Base-by-base conservation (phyloP, 495 filamentous ascomycete genomes). In the Elaphomyces granulatus region DNA sequence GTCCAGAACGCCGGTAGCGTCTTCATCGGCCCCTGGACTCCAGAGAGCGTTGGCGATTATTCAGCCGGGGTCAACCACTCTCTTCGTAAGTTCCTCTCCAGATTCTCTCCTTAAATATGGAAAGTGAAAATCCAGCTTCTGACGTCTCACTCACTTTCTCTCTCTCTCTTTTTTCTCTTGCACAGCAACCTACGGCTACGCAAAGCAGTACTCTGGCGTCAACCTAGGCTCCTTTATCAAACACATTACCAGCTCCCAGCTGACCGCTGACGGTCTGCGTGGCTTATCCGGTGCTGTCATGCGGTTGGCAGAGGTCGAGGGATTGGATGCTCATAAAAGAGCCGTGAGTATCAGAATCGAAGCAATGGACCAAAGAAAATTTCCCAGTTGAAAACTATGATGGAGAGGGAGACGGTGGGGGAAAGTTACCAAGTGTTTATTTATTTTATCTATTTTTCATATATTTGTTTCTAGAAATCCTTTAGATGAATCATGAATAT, bases 1-100 rank as follows among this genome's bases (percentile, higher is more conserved):
- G 87, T 98, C n/a, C 66, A 86, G 64, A 93, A 96, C 45, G 90
- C 90, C 7, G 90, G 90, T 1, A 92, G 83, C 56, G 86, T 98
- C 10, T 98, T 98, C 55, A 76, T 95, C 37, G 90, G 90, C 3
- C 68, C 77, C 39, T 98, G 90, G 90, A 95, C 90, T 2, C 90
- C 90, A 0, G 90, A 98, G 63, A 87, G 80, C 49, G 90, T 98
- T 12, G 90, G 90, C 16, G 90, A 98, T 56, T 98, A 98, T 62
- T 93, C 84, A 37, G 90, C 92, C 15, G 90, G 90, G 48, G 87
- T 95, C 8, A 98, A 98, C 61, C 90, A 98, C 63, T 88, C 83
- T 28, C 61, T 98, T 47, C 90, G 87, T 94, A 78, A 74, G 83
- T 80, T 42, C 34, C 9, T 33, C 2, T 18, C 18, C 8, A 21